Base-by-base conservation (phyloP, 805 yeast genomes). In the Wickerhamiella brachini region DNA sequence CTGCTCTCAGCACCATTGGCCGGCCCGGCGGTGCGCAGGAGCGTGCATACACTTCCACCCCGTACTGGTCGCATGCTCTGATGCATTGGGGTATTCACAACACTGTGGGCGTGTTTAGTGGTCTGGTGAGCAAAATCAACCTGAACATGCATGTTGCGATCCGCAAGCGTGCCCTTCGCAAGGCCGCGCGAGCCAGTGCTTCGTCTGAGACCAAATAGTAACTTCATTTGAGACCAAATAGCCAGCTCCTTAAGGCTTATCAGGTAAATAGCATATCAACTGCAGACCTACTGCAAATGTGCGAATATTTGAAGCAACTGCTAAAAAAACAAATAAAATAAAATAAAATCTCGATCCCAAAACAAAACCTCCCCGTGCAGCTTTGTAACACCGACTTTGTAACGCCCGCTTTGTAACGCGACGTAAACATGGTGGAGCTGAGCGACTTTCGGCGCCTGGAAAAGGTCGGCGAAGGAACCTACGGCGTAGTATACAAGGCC, bases 401-500 rank as follows among this genome's bases (percentile, higher is more conserved):
- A 26, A 26, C 31, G 31, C 34, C 34, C 3, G 26, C 45, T 20
- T 22, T 21, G 15, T 23, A 23, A 44, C 18, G 17, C 15, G 8
- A 20, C n/a, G 46, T 44, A 44, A 26, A 45, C 17, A 86, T 86
- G 89, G 89, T 84, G 46, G 97, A 93, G 62, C 73, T 93, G 55
- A 80, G 88, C 38, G 95, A 90, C 67, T 90, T 83, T 68, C 95
- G 88, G 65, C 84, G 94, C 62, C 79, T 90, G 57, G 98, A 93
- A 67, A 93, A 93, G 68, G 86, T 93, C 49, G 98, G 98, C 45
- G 98, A 93, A 71, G 87, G 95, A 55, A 90, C 98, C 2, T 90
- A 93, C 65, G 98, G 98, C 49, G 97, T 94, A 31, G 98, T 93
- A 10, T 93, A 93, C 70, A 93, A 90, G 66, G 98, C 98, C 1